Evolutionary conservation across 2,329 filamentous ascomycete species (phyloP).

Genomic region (Colletotrichum kahawae): DNA sequence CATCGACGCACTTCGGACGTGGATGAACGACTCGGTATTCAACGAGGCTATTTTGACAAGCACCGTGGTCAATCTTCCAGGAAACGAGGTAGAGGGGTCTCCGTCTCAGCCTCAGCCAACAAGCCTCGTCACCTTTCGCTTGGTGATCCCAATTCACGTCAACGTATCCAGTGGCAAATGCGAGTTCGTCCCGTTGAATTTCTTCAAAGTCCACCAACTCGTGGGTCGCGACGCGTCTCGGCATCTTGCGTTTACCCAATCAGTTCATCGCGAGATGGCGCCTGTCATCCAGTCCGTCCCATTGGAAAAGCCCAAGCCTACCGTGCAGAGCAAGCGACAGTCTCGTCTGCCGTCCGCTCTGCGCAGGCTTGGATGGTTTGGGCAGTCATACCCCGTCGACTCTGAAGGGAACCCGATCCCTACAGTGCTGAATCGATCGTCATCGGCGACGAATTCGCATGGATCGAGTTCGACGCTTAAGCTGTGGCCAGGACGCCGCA

Average conservation of each 20-base stretch:
- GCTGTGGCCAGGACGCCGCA: slow-evolving; percentile 30
- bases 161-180: slow-evolving; percentile 55
- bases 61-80: slow-evolving; percentile 46
- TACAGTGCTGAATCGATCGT: slow-evolving; percentile 26
- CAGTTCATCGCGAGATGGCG: slow-evolving; percentile 65
- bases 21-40: slow-evolving; percentile 50
- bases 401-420: slow-evolving; percentile 33
- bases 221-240: slow-evolving; percentile 59
- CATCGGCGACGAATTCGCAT: slow-evolving; percentile 29
- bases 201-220: slow-evolving; percentile 72
- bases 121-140: slow-evolving; percentile 59
- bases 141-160: slow-evolving; percentile 67
- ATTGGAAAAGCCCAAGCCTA: slow-evolving; percentile 19
- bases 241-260: slow-evolving; percentile 63
- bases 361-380: slow-evolving; percentile 4
- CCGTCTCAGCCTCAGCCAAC: slow-evolving; percentile 26
- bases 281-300: slow-evolving; percentile 45
- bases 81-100: slow-evolving; percentile 19
- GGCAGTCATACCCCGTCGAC: slow-evolving; percentile 27
- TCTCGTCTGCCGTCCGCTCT: background rate
- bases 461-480: slow-evolving; percentile 37
- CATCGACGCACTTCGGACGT: slow-evolving; percentile 44
- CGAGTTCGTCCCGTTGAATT: slow-evolving; percentile 64
- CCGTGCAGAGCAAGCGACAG: slow-evolving; percentile 15
- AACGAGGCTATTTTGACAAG: slow-evolving; percentile 50